Evolutionary conservation across 1,139 yeast genomes (phyloP).

Genomic region (Debaryomyces psychrophilus): DNA sequence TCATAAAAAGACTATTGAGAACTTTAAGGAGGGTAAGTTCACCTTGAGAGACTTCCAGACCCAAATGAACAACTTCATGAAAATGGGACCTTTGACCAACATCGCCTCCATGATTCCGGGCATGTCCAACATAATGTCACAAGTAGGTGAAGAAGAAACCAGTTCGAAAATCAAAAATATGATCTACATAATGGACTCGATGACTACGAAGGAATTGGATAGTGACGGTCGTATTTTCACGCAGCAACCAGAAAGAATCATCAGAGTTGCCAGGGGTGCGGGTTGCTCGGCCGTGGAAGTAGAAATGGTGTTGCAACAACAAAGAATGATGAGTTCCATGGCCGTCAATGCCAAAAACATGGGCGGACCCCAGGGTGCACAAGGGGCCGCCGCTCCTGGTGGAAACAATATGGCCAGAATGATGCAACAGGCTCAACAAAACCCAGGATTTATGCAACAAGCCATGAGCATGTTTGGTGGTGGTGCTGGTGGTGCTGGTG

Average conservation of each 20-base stretch:
- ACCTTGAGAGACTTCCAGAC: slow-evolving; percentile 90
- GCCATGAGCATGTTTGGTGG: slow-evolving; percentile 61
- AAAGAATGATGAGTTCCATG: slow-evolving; percentile 93
- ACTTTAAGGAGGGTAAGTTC: slow-evolving; percentile 92
- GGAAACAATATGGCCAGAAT: slow-evolving; percentile 44
- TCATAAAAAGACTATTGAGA: slow-evolving; percentile 89
- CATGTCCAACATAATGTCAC: slow-evolving; percentile 81
- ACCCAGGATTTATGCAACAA: slow-evolving; percentile 58
- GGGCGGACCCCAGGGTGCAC: slow-evolving; percentile 51
- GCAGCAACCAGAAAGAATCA: slow-evolving; percentile 80
- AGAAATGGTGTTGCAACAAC: slow-evolving; percentile 90
- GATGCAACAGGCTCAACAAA: slow-evolving; percentile 54
- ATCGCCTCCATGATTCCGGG: slow-evolving; percentile 97
- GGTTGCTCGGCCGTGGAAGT: slow-evolving; percentile 94
- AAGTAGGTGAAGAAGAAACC: slow-evolving; percentile 90
- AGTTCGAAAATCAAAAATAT: slow-evolving; percentile 78
- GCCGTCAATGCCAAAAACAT: slow-evolving; percentile 69
- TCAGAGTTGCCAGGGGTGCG: slow-evolving; percentile 94
- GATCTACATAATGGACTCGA: slow-evolving; percentile 93
- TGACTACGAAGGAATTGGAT: slow-evolving; percentile 91
- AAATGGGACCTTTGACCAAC: slow-evolving; percentile 94
- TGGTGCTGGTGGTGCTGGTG: slow-evolving; percentile 44
- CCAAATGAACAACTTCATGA: slow-evolving; percentile 92
- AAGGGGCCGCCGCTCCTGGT: slow-evolving; percentile 42
- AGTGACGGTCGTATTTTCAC: slow-evolving; percentile 84